A percentile compares a stretch with the other conserved stretches of the same genome.
Conservation (phyloP, 257 asterid genomes). For the Oldenlandia corymbosa region DNA sequence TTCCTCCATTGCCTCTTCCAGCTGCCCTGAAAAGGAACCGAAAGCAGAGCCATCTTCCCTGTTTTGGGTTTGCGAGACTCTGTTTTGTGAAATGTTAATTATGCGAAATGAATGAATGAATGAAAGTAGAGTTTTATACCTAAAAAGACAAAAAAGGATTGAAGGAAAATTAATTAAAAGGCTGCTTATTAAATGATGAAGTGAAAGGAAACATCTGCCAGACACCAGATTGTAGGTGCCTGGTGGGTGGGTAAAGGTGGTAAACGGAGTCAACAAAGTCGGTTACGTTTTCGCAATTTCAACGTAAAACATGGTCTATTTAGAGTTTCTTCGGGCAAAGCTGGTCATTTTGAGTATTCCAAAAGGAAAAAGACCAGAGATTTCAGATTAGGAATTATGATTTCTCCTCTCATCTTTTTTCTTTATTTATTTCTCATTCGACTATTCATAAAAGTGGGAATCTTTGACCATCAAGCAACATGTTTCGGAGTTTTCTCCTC, state of each 20-base stretch:
- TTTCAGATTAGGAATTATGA: no score
- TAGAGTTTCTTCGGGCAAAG: no score
- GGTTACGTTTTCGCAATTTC: neutral
- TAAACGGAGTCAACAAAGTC: conserved; percentile 4
- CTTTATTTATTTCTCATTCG: no score
- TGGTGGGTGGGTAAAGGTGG: neutral
- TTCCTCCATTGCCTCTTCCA: conserved; percentile 27
- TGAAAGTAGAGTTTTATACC: neutral
- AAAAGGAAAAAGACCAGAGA: no score
- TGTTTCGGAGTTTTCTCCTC: no score
- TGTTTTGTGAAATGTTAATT: neutral
- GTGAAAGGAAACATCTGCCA: neutral
- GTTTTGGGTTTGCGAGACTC: neutral
- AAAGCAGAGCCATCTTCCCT: conserved; percentile 15
- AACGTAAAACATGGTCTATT: no score
- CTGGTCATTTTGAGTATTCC: no score
- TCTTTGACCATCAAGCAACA: no score
- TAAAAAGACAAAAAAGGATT: no score
- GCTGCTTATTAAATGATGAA: neutral
- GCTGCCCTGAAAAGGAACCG: conserved; percentile 16
- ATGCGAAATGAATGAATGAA: neutral
- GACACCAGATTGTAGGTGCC: conserved; percentile 4
- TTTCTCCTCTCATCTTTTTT: no score
- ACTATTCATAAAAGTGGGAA: no score
- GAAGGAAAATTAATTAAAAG: neutral